Percentiles rank a stretch among this genome's conserved stretches.
These are phyloP conservation scores for Aspergillus ustus DNA, from an alignment of 2,329 filamentous ascomycete species.

Conservation along the genomic window DNA sequence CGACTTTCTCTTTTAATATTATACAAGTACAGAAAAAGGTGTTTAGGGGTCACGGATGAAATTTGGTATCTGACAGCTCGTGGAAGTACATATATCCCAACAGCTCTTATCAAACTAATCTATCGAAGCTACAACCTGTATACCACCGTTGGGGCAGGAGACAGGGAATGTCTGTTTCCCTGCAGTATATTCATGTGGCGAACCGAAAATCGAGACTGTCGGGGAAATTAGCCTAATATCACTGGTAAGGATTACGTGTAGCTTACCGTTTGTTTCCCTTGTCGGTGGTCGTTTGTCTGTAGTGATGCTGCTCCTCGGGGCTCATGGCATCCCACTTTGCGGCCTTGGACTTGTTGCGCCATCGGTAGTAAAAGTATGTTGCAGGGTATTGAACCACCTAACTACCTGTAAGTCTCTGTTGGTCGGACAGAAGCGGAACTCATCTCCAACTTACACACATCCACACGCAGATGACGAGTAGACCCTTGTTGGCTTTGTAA, in stretches of 20 bases:
- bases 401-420: background rate
- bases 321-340: conserved; percentile 1
- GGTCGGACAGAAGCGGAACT: background rate
- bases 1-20: no score
- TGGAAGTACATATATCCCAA: no score
- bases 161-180: no score
- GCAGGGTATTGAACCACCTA: background rate
- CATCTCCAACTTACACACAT: background rate
- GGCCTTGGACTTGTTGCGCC: background rate
- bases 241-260: rapidly evolving
- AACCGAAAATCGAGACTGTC: background rate
- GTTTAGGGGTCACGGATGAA: no score
- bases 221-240: background rate
- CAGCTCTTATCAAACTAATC: no score
- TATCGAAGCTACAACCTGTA: no score
- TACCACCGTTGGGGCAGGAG: no score
- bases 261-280: background rate
- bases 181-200: background rate
- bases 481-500: background rate
- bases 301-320: background rate
- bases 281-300: background rate
- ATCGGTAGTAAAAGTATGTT: conserved; percentile 4
- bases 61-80: no score
- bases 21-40: no score
- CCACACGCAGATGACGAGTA: background rate